These are phyloP conservation scores for Pilobolus umbonatus DNA, from an alignment of 192 early-diverging fungal species.

Conservation along the genomic window DNA sequence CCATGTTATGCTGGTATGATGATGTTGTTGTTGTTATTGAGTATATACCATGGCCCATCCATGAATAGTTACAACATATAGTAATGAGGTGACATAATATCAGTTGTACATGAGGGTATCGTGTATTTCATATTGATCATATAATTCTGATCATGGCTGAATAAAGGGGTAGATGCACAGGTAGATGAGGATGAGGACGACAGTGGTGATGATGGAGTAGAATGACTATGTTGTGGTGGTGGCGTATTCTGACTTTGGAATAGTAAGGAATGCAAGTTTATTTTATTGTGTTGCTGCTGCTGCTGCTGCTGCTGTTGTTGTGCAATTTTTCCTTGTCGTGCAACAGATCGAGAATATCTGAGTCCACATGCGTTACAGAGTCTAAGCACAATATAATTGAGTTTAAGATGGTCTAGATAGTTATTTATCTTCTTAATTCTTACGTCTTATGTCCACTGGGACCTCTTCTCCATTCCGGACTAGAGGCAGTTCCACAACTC, in stretches of 20 bases:
- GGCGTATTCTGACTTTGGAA: neutral
- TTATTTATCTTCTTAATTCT: neutral
- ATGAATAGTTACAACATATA: no score
- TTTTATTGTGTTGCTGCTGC: neutral
- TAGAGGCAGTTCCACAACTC: constrained; percentile 28
- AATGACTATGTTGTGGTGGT: neutral
- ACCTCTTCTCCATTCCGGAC: constrained; percentile 34
- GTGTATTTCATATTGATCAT: no score
- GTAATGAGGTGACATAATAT: no score
- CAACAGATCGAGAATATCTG: constrained; percentile 31
- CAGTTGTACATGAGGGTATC: no score
- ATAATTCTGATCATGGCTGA: no score
- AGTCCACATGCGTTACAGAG: constrained; percentile 36
- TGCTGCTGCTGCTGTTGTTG: constrained; percentile 7
- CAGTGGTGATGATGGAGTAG: constrained; percentile 1
- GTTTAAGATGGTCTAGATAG: neutral
- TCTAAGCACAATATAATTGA: constrained; percentile 11
- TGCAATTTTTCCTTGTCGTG: constrained; percentile 21
- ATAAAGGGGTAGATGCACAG: no score
- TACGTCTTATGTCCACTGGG: constrained; percentile 37
- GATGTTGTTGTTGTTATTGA: no score
- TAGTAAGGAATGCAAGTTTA: no score
- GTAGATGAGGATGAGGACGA: constrained; percentile 2
- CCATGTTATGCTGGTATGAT: no score
- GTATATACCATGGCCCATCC: no score